phyloP scores from a whole-genome alignment of 2,329 filamentous ascomycete species.

The Penicillium verrucosum region DNA sequence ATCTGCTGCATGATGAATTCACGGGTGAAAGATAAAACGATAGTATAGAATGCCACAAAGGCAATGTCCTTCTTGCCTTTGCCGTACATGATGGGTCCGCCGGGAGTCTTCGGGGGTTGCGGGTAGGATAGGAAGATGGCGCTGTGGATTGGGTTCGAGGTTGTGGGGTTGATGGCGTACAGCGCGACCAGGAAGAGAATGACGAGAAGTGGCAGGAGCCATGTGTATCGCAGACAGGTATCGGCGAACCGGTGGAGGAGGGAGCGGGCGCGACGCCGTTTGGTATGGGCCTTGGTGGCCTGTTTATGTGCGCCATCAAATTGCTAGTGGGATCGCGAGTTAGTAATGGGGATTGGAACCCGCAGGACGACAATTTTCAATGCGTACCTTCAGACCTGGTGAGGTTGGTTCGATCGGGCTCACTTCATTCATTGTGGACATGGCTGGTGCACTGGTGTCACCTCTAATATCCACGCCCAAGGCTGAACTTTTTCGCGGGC shows the following conservation, averaged over 20 bases:
- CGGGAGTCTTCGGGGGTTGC: constrained; percentile 54
- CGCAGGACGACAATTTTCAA: constrained; percentile 9
- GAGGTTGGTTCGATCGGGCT: constrained; percentile 32
- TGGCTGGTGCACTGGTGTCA: constrained; percentile 46
- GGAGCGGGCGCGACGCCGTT: constrained; percentile 45
- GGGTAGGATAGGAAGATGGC: constrained; percentile 91
- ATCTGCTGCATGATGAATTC: constrained; percentile 95
- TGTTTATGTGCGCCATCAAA: constrained; percentile 30
- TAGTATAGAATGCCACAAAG: constrained; percentile 83
- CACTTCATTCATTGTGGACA: constrained; percentile 45
- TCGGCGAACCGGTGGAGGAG: constrained; percentile 44
- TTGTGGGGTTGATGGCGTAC: constrained; percentile 72
- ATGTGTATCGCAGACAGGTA: constrained; percentile 52
- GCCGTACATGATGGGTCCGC: constrained; percentile 66
- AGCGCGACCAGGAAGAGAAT: constrained; percentile 60
- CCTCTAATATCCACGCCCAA: constrained; percentile 48
- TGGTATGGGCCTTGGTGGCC: constrained; percentile 36
- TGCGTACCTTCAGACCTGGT: constrained; percentile 32
- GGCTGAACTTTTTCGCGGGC: constrained; percentile 43
- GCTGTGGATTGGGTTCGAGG: constrained; percentile 72
- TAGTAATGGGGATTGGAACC: neutral
- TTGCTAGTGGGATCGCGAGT: constrained; percentile 10
- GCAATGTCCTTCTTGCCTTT: constrained; percentile 85
- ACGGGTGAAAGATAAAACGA: constrained; percentile 87
- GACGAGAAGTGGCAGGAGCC: constrained; percentile 67